Evolutionary conservation across 2,329 filamentous ascomycete species (phyloP), one percentile per base, ranked within the genome.

Genomic region (Mollisia scopiformis): DNA sequence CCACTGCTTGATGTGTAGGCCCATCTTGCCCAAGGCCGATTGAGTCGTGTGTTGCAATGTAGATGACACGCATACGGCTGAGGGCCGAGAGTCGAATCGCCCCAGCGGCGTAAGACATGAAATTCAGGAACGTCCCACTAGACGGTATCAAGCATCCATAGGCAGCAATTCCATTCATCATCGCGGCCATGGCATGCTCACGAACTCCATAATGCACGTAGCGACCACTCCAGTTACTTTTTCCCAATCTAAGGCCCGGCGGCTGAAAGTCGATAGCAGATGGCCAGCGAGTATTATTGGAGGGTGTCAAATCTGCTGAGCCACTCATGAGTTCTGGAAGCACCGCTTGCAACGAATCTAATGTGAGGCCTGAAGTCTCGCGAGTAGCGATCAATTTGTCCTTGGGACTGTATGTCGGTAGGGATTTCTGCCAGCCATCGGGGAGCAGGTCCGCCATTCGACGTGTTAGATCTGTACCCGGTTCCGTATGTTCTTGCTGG

Each of bases 151-250:
- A 13, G 11, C 21, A 84, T 30, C 78, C 80, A 62, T 78, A 88
- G 1, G 86, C 86, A 0, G 86, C 84, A 2, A 88, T 72, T 2
- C 85, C 86, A 69, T 85, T 85, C 6, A 80, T 78, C 25, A 85
- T 82, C 35, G 80, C 73, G 2, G 78, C 79, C 86, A 88, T 88
- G 58, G 84, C 84, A 68, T 87, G 84, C 66, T 87, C 84, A 5
- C 85, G 80, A 57, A 88, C 81, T 39, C 84, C 85, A 70, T 79
- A 87, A 71, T 84, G 84, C 64, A 87, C 81, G 65, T 85, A 86
- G 1, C 84, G 79, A 7, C 59, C 62, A 31, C 2, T 41, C 2
- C 49, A 55, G 8, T 28, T 7, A 16, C 21, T n/a, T 6, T 25
- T 43, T 49, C 27, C 27, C 10, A 27, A 13, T 8, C 16, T 5